phyloP scores from a whole-genome alignment of 176 grass and related monocot species.

The Triticum dicoccoides region DNA sequence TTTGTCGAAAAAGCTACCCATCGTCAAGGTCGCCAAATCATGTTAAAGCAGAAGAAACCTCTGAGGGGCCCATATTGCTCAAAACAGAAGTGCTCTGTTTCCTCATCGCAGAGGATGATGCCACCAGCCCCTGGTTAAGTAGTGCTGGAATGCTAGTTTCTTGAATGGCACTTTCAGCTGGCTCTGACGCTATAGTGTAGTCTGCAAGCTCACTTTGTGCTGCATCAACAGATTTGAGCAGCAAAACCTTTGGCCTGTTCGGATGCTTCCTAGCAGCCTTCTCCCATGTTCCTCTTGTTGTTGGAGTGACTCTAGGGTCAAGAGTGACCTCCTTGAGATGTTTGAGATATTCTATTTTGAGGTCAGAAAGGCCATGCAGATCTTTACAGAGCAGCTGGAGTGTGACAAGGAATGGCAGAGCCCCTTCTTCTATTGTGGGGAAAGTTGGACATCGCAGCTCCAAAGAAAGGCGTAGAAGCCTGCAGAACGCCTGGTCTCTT shows the following conservation, averaged over 20 bases:
- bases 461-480: slow-evolving; percentile 20
- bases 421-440: slow-evolving; percentile 11
- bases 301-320: not conserved
- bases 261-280: not conserved
- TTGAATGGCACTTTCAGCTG: not conserved
- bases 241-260: slow-evolving; percentile 13
- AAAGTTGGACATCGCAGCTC: slow-evolving; percentile 2
- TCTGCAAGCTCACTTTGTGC: not conserved
- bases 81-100: too few relatives aligned
- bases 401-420: not conserved
- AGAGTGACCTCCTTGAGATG: slow-evolving; percentile 8
- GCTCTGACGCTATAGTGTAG: not conserved
- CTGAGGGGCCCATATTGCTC: too few relatives aligned
- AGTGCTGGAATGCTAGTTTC: too few relatives aligned
- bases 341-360: not conserved
- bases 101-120: too few relatives aligned
- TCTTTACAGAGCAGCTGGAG: slow-evolving; percentile 17
- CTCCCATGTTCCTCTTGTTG: not conserved
- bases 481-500: not conserved
- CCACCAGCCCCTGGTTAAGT: too few relatives aligned
- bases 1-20: too few relatives aligned
- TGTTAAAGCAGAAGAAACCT: too few relatives aligned
- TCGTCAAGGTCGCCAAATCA: too few relatives aligned
- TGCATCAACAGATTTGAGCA: not conserved
- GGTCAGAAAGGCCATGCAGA: not conserved